These are phyloP conservation scores for Pontederia paniculata DNA, from an alignment of 176 grass and related monocot species.

Conservation along the genomic window DNA sequence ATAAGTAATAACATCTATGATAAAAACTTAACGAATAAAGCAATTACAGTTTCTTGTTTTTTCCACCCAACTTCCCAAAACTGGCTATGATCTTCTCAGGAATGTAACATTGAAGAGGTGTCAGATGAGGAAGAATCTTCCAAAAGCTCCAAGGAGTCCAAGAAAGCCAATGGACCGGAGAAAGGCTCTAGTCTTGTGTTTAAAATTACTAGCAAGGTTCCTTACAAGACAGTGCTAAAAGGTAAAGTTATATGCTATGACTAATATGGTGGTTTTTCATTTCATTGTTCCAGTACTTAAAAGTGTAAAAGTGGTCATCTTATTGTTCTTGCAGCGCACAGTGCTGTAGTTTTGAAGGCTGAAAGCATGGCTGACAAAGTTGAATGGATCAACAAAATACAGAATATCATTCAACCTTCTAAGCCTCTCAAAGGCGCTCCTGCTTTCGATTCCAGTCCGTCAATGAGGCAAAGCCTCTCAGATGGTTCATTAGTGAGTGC, in stretches of 20 bases:
- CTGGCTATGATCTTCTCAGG: constrained; percentile 14
- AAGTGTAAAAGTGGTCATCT: neutral
- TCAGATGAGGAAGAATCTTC: constrained; percentile 53
- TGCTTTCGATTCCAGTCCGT: constrained; percentile 19
- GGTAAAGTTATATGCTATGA: constrained; percentile 22
- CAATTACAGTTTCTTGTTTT: too few relatives aligned
- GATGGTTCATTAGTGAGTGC: constrained; percentile 65
- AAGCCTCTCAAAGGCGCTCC: constrained; percentile 20
- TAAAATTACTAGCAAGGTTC: constrained; percentile 66
- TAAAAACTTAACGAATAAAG: too few relatives aligned
- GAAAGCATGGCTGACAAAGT: constrained; percentile 73
- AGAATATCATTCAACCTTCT: constrained; percentile 26
- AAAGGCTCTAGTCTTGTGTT: constrained; percentile 45
- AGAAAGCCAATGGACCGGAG: constrained; percentile 42
- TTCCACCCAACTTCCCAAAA: neutral
- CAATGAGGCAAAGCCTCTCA: constrained; percentile 44
- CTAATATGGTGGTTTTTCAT: too few relatives aligned
- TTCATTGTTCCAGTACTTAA: too few relatives aligned
- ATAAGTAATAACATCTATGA: too few relatives aligned
- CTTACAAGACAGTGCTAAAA: constrained; percentile 90
- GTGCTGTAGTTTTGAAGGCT: constrained; percentile 57
- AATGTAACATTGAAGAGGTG: constrained; percentile 63
- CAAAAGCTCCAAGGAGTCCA: constrained; percentile 64
- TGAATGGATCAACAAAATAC: constrained; percentile 66
- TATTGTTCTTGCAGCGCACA: constrained; percentile 32